Percentiles rank a stretch among this genome's conserved stretches.
Evolutionary conservation across 164 flowering plant species (phyloP).

Genomic region (Taxillus chinensis): DNA sequence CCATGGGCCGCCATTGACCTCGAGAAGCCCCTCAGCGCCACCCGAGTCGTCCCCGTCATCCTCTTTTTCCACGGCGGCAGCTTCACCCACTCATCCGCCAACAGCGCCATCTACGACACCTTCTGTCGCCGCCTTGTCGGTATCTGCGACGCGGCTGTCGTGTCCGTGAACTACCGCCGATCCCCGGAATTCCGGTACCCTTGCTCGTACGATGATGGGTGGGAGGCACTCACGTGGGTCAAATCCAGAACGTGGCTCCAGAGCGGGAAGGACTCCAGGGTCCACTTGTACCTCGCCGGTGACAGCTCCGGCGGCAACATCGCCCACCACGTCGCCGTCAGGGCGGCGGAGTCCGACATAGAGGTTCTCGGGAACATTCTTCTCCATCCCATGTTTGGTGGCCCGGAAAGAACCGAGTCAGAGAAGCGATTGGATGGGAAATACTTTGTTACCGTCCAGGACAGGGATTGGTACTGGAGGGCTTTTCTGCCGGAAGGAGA

Average conservation of each 20-base stretch:
- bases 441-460: constrained; percentile 54
- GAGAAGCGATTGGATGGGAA: constrained; percentile 55
- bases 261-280: constrained; percentile 47
- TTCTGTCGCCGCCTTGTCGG: constrained; percentile 53
- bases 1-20: constrained; percentile 39
- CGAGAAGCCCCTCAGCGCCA: constrained; percentile 43
- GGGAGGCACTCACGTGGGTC: constrained; percentile 64
- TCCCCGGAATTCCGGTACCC: constrained; percentile 60
- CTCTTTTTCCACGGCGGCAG: constrained; percentile 75
- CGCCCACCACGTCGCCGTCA: constrained; percentile 54
- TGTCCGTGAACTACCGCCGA: constrained; percentile 57
- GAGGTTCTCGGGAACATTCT: constrained; percentile 53
- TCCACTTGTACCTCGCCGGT: constrained; percentile 52
- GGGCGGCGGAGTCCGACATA: constrained; percentile 43
- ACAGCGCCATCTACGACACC: constrained; percentile 66
- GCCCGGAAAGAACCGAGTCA: constrained; percentile 44
- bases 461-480: constrained; percentile 74
- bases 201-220: constrained; percentile 67
- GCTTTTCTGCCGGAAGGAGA: constrained; percentile 65
- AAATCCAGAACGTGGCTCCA: constrained; percentile 47
- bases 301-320: constrained; percentile 74
- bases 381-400: constrained; percentile 66
- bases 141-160: constrained; percentile 49
- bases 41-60: constrained; percentile 51
- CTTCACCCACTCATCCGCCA: constrained; percentile 64